phyloP scores from a whole-genome alignment of 495 filamentous ascomycete species.

The Durotheca rogersii region DNA sequence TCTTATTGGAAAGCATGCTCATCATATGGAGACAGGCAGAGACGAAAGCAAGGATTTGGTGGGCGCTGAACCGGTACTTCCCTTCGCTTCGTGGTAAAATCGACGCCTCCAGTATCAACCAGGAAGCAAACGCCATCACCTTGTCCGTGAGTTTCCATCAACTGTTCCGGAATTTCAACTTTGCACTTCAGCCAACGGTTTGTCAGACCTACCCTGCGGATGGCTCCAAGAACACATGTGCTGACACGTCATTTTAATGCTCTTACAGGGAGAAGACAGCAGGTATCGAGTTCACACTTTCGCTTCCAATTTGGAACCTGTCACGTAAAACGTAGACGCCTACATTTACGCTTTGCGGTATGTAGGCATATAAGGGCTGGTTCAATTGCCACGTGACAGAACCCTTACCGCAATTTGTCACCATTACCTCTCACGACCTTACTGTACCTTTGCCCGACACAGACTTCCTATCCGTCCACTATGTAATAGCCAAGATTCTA shows the following conservation, averaged over 20 bases:
- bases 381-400: too few species aligned
- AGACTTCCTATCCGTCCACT: not conserved
- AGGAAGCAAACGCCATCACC: not conserved
- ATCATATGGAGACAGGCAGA: not conserved
- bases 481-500: not conserved
- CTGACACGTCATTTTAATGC: not conserved
- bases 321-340: too few species aligned
- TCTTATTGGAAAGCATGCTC: not conserved
- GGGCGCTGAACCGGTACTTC: not conserved
- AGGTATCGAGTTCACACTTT: not conserved
- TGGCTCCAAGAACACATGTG: not conserved
- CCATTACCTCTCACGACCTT: not conserved
- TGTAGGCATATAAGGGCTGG: too few species aligned
- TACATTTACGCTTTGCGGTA: too few species aligned
- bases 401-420: not conserved
- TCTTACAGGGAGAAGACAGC: not conserved
- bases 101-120: not conserved
- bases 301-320: too few species aligned
- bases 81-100: not conserved
- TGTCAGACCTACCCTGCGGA: not conserved
- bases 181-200: not conserved
- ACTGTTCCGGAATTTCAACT: not conserved
- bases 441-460: not conserved
- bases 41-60: not conserved
- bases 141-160: not conserved